phyloP scores from a whole-genome alignment of 345 rosid species.

The Odontarrhena argentea region DNA sequence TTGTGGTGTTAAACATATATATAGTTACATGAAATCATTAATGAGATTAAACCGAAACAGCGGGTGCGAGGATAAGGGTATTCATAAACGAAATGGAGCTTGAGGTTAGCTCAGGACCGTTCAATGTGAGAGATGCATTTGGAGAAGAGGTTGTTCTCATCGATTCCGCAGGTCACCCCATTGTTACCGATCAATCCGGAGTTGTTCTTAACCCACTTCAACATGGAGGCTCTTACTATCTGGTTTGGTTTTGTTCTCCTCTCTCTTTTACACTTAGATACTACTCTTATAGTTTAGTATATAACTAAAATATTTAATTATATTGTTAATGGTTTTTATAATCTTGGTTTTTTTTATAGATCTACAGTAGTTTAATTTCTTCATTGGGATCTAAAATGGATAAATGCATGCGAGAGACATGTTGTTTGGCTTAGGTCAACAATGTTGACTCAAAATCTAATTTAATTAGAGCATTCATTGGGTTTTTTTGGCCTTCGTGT shows the following conservation, averaged over 20 bases:
- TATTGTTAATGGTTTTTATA: conserved; percentile 10
- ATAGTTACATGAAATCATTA: conserved; percentile 34
- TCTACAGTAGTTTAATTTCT: conserved; percentile 32
- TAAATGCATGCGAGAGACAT: conserved; percentile 51
- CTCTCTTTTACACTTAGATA: conserved; percentile 25
- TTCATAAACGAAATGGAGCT: conserved; percentile 87
- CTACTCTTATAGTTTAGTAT: background rate
- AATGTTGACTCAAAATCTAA: conserved; percentile 38
- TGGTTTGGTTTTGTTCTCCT: conserved; percentile 41
- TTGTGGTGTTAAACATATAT: background rate
- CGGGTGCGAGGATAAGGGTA: conserved; percentile 55
- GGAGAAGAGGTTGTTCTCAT: conserved; percentile 80
- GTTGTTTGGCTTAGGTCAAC: conserved; percentile 46
- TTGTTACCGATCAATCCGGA: conserved; percentile 85
- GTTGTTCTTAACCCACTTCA: conserved; percentile 77
- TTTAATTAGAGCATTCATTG: conserved; percentile 43
- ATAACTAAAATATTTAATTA: too few relatives aligned
- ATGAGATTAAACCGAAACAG: conserved; percentile 27
- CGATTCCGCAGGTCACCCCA: conserved; percentile 76
- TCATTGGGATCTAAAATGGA: conserved; percentile 48
- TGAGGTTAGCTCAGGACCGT: conserved; percentile 68
- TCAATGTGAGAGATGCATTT: conserved; percentile 82
- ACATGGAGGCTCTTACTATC: conserved; percentile 81
- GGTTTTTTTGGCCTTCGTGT: conserved; percentile 40
- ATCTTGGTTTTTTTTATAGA: conserved; percentile 20